These are phyloP conservation scores for Passalora sequoiae DNA, from an alignment of 2,329 filamentous ascomycete genomes.

Conservation along the genomic window DNA sequence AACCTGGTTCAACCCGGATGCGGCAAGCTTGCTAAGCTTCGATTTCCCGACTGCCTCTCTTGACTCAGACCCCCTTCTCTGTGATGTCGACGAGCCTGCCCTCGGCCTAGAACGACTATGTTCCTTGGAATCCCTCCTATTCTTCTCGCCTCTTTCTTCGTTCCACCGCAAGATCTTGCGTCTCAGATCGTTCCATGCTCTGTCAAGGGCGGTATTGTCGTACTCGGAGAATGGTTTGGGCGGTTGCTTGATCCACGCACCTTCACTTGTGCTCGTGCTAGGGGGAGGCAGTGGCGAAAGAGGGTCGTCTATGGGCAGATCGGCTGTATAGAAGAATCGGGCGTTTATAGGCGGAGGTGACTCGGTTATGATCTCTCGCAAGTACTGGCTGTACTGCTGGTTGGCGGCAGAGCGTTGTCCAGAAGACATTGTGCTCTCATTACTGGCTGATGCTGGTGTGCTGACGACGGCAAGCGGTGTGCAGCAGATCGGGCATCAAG, in stretches of 20 bases:
- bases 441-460: neutral
- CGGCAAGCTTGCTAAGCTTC: slow-evolving; percentile 16
- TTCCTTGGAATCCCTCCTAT: slow-evolving; percentile 9
- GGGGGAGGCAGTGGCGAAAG: slow-evolving; percentile 36
- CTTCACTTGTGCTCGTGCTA: slow-evolving; percentile 20
- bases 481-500: slow-evolving; percentile 3
- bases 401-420: slow-evolving; percentile 12
- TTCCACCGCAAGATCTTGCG: slow-evolving; percentile 32
- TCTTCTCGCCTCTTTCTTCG: slow-evolving; percentile 34
- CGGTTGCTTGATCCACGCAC: slow-evolving; percentile 23
- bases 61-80: slow-evolving; percentile 19
- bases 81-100: slow-evolving; percentile 14
- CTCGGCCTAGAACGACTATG: slow-evolving; percentile 20
- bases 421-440: slow-evolving; percentile 5
- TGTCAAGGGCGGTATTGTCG: slow-evolving; percentile 35
- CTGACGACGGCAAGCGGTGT: too few species aligned
- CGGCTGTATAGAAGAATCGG: slow-evolving; percentile 37
- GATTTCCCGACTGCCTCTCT: slow-evolving; percentile 3
- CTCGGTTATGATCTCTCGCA: slow-evolving; percentile 17
- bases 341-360: slow-evolving; percentile 33
- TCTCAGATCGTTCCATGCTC: slow-evolving; percentile 34
- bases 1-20: slow-evolving; percentile 25
- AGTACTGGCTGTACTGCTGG: slow-evolving; percentile 30
- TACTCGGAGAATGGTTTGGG: slow-evolving; percentile 37
- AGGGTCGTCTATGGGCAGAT: slow-evolving; percentile 37